Evolutionary conservation across 164 flowering plant species (phyloP), one percentile per base, ranked within the genome.

Genomic region (Nymphaea colorata): DNA sequence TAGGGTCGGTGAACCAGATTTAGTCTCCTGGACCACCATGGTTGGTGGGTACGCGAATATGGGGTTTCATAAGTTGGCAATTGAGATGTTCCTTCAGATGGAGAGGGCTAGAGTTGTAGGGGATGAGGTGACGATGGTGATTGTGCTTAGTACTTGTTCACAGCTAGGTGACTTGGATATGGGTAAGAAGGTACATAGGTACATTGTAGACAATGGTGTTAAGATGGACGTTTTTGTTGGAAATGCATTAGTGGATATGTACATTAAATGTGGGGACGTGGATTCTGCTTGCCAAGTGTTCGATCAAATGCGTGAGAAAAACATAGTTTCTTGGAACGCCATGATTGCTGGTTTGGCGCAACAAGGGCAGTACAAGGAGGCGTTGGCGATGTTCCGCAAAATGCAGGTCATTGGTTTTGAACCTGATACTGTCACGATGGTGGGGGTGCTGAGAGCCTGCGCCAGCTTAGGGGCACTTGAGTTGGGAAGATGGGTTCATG

Each of bases 241-340:
- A 17, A 72, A 72, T 67, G 74, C 70, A 8, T 43, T 72, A 57
- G 74, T 72, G 42, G 70, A 72, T 25, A 72, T 72, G 74, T 72
- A 72, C 44, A 5, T 72, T 44, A 72, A 72, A 18, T 72, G 74
- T 72, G 70, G 74, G 70, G 74, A 72, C 53, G 43, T 64, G 14
- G 64, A 64, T 17, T 42, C 43, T 25, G 74, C 74, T 3, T 67
- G 57, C 36, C 18, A 62, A 17, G 10, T 72, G 62, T 72, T 72
- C 43, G 59, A 55, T 16, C 57, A 63, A 14, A 72, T 72, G 70
- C 64, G 70, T 17, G 62, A 67, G 14, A 72, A 70, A 36, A 72
- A 72, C 63, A 67, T 72, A 11, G 74, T 72, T 43, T 67, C 74
- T 2, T 72, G 74, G 74, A 72, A 72, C 51, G 62, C 74, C 15